Conservation (phyloP, 768 basidiomycete species). For the Tubosaeta sp. region DNA sequence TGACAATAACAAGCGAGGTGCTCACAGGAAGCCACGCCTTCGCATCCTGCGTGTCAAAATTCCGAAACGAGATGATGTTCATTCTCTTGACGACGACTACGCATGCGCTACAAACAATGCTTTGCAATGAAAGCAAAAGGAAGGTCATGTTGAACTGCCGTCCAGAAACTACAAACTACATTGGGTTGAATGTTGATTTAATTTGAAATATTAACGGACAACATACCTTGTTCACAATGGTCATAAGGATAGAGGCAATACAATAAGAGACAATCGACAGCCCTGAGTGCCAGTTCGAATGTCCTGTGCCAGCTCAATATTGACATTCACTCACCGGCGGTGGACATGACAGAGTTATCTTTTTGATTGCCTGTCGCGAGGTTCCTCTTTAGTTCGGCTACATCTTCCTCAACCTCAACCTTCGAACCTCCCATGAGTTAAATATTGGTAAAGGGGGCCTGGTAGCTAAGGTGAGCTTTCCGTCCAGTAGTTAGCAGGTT, state of each 20-base stretch:
- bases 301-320: not conserved
- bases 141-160: constrained; percentile 96
- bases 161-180: constrained; percentile 92
- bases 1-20: constrained; percentile 85
- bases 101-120: constrained; percentile 77
- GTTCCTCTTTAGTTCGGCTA: constrained; percentile 53
- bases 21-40: constrained; percentile 95
- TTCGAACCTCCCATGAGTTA: constrained; percentile 15
- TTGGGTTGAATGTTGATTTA: constrained; percentile 3
- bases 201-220: not conserved
- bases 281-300: constrained; percentile 40
- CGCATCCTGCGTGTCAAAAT: constrained; percentile 79
- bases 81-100: constrained; percentile 70
- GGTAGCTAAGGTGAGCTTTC: not conserved
- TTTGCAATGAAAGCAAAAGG: constrained; percentile 87
- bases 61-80: constrained; percentile 79
- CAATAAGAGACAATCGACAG: constrained; percentile 88
- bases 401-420: constrained; percentile 31
- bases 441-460: not conserved
- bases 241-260: constrained; percentile 92
- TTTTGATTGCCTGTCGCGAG: constrained; percentile 37
- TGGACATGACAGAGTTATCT: constrained; percentile 15
- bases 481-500: not conserved
- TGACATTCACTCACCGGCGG: constrained; percentile 20
- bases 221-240: constrained; percentile 89